Evolutionary conservation across 129 eudicot species (phyloP), one percentile per base, ranked within the genome.

Genomic region (Flaveria robusta): DNA sequence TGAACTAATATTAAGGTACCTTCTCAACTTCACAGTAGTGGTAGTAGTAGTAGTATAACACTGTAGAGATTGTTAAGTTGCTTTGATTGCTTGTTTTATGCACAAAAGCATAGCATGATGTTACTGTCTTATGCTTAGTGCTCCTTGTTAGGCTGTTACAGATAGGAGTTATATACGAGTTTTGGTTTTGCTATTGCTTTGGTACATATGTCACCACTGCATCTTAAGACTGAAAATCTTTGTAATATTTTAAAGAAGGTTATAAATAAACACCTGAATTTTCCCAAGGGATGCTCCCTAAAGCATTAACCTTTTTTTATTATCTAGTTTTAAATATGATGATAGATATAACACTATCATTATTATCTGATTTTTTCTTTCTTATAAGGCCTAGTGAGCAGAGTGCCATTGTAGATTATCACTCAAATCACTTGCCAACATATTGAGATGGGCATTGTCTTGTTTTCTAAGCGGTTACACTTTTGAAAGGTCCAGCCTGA

Each of bases 391-490:
- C 3, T 59, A 11, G 15, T 59, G 12, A 15, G 16, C 69, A 64
- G 46, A 27, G 14, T 64, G 69, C 20, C 69, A 31, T 29, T 15
- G 70, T 31, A 65, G 15, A 34, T 65, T 64, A 63, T 27, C 4
- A 16, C 20, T 9, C 43, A 31, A 29, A 27, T 64, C 18, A 79
- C 64, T 49, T 79, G 87, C 87, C 87, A 83, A 75, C 14, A 60
- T 60, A 60, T 60, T 27, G 67, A 60, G 41, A 60, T 60, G 18
- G 42, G 42, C 41, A 27, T 51, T 1, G 39, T 69, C 52, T 75
- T 79, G 22, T 66, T 63, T 39, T 74, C 71, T 10, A 75, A 83
- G 50, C 63, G 66, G 55, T 63, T 27, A 74, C 79, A 45, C 67
- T 75, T 37, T 72, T 75, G 46, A 83, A 2, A 79, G 55, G 14